phyloP scores from a whole-genome alignment of 2,329 filamentous ascomycete species.

The Cytospora piceae region DNA sequence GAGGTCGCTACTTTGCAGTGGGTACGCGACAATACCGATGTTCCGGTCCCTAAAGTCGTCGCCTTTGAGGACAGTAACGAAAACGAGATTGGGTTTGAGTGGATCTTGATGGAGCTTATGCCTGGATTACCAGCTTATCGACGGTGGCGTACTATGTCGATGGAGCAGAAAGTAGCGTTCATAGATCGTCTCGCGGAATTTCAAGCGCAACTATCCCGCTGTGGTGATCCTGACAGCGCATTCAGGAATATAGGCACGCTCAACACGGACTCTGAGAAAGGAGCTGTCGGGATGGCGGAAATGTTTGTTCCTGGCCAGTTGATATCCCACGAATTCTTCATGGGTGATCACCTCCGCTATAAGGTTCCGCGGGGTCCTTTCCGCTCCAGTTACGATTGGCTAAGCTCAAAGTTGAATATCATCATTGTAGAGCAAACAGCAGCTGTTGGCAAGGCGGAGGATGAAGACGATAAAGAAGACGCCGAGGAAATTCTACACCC shows the following conservation, averaged over 20 bases:
- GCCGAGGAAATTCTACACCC: slow-evolving; percentile 36
- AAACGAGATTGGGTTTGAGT: slow-evolving; percentile 45
- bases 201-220: slow-evolving; percentile 36
- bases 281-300: neutral
- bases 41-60: slow-evolving; percentile 41
- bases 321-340: slow-evolving; percentile 42
- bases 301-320: slow-evolving; percentile 34
- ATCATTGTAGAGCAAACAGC: slow-evolving; percentile 37
- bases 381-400: slow-evolving; percentile 44
- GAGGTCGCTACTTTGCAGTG: slow-evolving; percentile 45
- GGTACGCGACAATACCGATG: slow-evolving; percentile 37
- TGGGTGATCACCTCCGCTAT: slow-evolving; percentile 38
- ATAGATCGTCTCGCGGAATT: slow-evolving; percentile 39
- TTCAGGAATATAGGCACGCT: slow-evolving; percentile 37
- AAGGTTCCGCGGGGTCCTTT: slow-evolving; percentile 44
- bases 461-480: slow-evolving; percentile 40
- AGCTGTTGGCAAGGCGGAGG: slow-evolving; percentile 33
- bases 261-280: slow-evolving; percentile 19
- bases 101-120: slow-evolving; percentile 43
- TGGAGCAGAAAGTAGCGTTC: slow-evolving; percentile 40
- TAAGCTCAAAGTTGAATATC: slow-evolving; percentile 39
- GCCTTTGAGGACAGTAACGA: slow-evolving; percentile 38
- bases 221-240: slow-evolving; percentile 32
- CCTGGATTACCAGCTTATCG: slow-evolving; percentile 35
- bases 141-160: slow-evolving; percentile 37